A percentile compares a stretch with the other conserved stretches of the same genome.
Conservation (phyloP, 169 alveolate species). For the Plasmodium billcollinsi region DNA sequence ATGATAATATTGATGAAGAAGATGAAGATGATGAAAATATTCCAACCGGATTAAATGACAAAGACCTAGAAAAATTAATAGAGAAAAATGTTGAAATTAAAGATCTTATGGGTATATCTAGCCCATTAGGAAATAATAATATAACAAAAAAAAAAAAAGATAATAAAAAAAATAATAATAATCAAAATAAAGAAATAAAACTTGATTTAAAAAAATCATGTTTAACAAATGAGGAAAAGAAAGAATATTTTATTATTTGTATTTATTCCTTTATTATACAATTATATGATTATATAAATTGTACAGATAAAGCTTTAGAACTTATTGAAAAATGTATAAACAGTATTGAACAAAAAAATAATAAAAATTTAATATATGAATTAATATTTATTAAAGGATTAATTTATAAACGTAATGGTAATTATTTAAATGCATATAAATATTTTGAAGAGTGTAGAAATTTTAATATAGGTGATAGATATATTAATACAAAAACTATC, state of each 20-base stretch:
- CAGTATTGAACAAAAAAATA: conserved; percentile 23
- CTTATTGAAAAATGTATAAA: conserved; percentile 38
- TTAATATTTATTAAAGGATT: conserved; percentile 69
- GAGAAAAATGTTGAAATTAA: conserved; percentile 36
- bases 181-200: conserved; percentile 67
- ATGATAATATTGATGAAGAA: not conserved
- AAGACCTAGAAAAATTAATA: not conserved
- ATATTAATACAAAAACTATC: conserved; percentile 55
- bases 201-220: conserved; percentile 33
- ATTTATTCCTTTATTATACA: conserved; percentile 67
- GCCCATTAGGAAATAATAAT: conserved; percentile 11
- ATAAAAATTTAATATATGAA: conserved; percentile 48
- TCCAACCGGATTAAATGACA: not conserved
- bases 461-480: conserved; percentile 48
- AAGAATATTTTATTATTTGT: conserved; percentile 54
- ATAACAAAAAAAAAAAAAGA: not conserved
- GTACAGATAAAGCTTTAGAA: conserved; percentile 26
- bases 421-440: conserved; percentile 52
- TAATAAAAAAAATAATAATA: conserved; percentile 2
- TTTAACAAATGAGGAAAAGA: conserved; percentile 52
- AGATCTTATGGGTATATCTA: conserved; percentile 23
- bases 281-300: conserved; percentile 73
- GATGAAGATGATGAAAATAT: not conserved
- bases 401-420: conserved; percentile 73
- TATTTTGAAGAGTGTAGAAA: conserved; percentile 55